phyloP scores from a whole-genome alignment of 495 filamentous ascomycete species.

The Penicillium simplicissimum region DNA sequence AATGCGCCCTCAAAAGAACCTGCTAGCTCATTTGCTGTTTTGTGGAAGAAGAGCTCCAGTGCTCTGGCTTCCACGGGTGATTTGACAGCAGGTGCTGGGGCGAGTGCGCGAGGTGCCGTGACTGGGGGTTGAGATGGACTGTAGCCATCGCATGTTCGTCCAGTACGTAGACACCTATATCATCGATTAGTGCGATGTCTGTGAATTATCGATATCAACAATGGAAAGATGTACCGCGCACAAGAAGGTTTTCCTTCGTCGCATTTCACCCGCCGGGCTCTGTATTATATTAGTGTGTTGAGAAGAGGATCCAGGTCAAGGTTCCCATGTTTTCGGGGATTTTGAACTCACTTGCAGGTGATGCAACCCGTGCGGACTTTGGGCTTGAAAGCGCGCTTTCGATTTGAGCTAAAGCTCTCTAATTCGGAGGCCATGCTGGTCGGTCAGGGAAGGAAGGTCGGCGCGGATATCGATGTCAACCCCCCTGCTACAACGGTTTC shows the following conservation, averaged over 20 bases:
- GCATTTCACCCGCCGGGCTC: conserved; percentile 30
- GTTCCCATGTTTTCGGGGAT: neutral
- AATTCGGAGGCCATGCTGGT: neutral
- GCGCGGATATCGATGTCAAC: neutral
- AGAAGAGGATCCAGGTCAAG: neutral
- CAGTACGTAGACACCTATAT: conserved; percentile 32
- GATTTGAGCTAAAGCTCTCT: neutral
- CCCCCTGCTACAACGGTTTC: neutral
- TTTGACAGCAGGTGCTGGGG: neutral
- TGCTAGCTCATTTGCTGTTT: conserved; percentile 51
- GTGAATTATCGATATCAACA: neutral
- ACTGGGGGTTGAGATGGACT: neutral
- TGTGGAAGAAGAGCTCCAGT: conserved; percentile 4
- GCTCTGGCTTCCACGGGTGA: neutral
- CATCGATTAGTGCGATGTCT: neutral
- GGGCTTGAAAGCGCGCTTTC: neutral
- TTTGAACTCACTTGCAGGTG: conserved; percentile 33
- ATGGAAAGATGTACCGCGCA: conserved; percentile 3
- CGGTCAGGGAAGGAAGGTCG: neutral
- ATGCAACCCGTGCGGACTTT: conserved; percentile 33
- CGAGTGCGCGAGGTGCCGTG: conserved; percentile 10
- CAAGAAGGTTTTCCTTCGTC: conserved; percentile 31
- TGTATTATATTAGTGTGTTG: neutral
- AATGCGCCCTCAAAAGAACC: conserved; percentile 63
- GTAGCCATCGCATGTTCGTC: conserved; percentile 39